Conservation (phyloP, 495 filamentous ascomycete species). For the Neurospora sp. region DNA sequence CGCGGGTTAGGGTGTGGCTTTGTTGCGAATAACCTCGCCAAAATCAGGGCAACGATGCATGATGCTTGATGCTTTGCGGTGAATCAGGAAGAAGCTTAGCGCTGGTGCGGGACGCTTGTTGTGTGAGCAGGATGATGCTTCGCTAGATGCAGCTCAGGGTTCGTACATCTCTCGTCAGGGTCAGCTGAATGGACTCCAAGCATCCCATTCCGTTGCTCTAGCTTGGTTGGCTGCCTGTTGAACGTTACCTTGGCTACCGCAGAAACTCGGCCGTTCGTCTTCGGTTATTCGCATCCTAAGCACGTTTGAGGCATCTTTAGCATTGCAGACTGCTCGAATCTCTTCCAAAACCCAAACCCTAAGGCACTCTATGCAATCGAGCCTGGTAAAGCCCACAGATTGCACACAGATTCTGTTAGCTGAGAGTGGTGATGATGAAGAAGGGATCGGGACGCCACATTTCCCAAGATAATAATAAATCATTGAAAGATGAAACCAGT, state of each 20-base stretch:
- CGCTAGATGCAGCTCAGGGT: background rate
- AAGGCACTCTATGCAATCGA: too few species aligned
- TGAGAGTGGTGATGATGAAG: background rate
- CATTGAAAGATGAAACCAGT: background rate
- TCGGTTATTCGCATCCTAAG: too few species aligned
- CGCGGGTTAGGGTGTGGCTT: background rate
- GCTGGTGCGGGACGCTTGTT: background rate
- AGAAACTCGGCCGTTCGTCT: too few species aligned
- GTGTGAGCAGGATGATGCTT: background rate
- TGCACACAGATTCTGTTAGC: too few species aligned
- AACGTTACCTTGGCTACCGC: background rate
- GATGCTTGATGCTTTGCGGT: background rate
- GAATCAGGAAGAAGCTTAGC: background rate
- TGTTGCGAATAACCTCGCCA: background rate
- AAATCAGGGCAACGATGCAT: background rate
- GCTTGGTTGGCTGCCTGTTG: background rate
- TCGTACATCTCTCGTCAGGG: background rate
- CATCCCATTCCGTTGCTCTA: background rate
- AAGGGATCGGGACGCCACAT: background rate
- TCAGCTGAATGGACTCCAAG: background rate
- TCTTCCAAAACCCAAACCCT: too few species aligned
- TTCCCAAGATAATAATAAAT: background rate
- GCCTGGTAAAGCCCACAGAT: too few species aligned
- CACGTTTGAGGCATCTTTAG: too few species aligned
- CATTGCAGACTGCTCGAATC: too few species aligned